Base-by-base conservation (phyloP, 2,329 filamentous ascomycete species). In the Paracoccidioides lutzii region DNA sequence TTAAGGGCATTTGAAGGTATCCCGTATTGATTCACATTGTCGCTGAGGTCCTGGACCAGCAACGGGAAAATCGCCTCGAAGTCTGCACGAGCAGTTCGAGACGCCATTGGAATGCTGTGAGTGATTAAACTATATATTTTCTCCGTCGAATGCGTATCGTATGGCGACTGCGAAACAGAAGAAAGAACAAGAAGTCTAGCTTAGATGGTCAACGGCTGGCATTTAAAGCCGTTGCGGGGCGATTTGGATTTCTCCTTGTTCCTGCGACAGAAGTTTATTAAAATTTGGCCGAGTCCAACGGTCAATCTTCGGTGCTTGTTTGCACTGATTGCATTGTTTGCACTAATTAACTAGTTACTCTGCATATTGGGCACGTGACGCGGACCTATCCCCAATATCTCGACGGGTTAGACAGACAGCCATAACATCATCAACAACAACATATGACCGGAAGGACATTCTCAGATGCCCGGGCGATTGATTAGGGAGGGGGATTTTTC, bases 41-140 rank as follows among this genome's bases (percentile, higher is more conserved):
- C 83, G 63, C 90, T 79, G 57, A 98, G 77, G 66, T 90, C 88
- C 69, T 88, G 80, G 66, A 90, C 83, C 62, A 98, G 82, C 72
- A 85, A 85, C 55, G 89, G 88, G 76, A 90, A 97, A 69, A 96
- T 81, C 48, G 83, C 78, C 79, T 97, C 90, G 71, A 98, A 98
- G 67, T 95, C 85, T 67, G 67, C 66, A 52, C 72, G 72, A 49
- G 86, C 78, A 57, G 90, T 82, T 51, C 85, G 90, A 52, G 85
- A 85, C 63, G 83, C 83, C 78, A 93, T 83, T 49, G 52, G 68
- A 22, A 22, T 2, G 22, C 22, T 22, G 22, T 22, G 22, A 22
- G 2, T 22, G 22, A 64, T 46, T 38, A 8, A 32, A 33, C 51
- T 38, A 4, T 52, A 38, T 12, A 38, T 28, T 14, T 28, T 22